These are phyloP conservation scores for Paraconiothyrium brasiliense DNA, from an alignment of 2,329 filamentous ascomycete genomes.

Conservation along the genomic window DNA sequence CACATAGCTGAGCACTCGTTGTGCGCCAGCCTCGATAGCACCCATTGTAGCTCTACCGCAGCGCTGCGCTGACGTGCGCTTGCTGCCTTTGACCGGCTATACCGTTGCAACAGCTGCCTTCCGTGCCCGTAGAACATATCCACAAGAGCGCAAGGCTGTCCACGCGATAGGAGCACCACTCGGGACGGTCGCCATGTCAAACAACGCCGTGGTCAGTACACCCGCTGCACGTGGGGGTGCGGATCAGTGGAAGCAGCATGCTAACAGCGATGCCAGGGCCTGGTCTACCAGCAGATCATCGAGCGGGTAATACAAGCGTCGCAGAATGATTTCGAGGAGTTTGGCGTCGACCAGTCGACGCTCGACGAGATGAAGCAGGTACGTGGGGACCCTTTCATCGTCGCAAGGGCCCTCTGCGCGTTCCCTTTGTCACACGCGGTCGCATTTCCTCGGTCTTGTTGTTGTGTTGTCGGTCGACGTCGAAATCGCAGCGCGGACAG, in stretches of 20 bases:
- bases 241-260: conserved; percentile 27
- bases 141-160: conserved; percentile 20
- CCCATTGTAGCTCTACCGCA: conserved; percentile 33
- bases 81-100: conserved; percentile 27
- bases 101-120: conserved; percentile 32
- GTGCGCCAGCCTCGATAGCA: conserved; percentile 37
- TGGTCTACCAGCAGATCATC: conserved; percentile 90
- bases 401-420: conserved; percentile 17
- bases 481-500: conserved; percentile 29
- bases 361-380: conserved; percentile 89
- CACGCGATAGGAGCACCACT: conserved; percentile 19
- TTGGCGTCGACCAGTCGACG: conserved; percentile 86
- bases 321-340: conserved; percentile 95
- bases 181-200: conserved; percentile 45
- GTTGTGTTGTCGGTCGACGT: conserved; percentile 19
- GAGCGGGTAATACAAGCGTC: conserved; percentile 72
- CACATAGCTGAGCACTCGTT: conserved; percentile 29
- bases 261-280: conserved; percentile 62
- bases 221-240: conserved; percentile 29
- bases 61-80: conserved; percentile 37
- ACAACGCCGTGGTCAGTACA: conserved; percentile 51
- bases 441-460: conserved; percentile 16
- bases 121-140: conserved; percentile 19
- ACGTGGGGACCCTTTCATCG: conserved; percentile 55
- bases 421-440: conserved; percentile 20